Conservation (phyloP, 2,329 filamentous ascomycete genomes). For the Ceratocystis ficicola region DNA sequence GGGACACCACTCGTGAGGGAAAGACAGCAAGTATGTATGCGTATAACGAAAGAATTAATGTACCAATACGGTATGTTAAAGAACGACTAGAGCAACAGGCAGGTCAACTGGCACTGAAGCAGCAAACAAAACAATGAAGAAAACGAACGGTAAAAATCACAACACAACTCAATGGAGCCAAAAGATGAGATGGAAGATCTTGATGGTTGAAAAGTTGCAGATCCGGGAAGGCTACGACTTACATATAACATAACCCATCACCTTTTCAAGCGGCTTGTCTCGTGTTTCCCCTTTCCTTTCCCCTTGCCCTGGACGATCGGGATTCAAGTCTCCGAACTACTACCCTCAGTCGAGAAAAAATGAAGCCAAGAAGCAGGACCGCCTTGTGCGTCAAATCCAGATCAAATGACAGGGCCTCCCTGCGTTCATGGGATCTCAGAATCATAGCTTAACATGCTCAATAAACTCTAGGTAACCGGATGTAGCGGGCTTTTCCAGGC, state of each 20-base stretch:
- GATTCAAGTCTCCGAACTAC: background rate
- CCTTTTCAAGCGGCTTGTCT: background rate
- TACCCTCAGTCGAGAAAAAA: background rate
- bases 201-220: background rate
- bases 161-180: background rate
- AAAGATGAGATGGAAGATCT: background rate
- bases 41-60: constrained; percentile 2
- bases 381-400: background rate
- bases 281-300: background rate
- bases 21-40: background rate
- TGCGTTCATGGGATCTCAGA: background rate
- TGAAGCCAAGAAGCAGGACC: background rate
- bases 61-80: background rate
- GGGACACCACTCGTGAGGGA: background rate
- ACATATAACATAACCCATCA: background rate
- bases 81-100: constrained; percentile 3
- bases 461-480: background rate
- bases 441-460: background rate
- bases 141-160: background rate
- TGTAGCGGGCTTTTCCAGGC: background rate
- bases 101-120: constrained; percentile 4
- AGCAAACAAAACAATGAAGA: background rate
- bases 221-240: background rate
- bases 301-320: background rate
- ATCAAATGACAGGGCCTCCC: background rate